Evolutionary conservation across 768 basidiomycete genomes (phyloP).

Genomic region (Rhodotorula diobovata): DNA sequence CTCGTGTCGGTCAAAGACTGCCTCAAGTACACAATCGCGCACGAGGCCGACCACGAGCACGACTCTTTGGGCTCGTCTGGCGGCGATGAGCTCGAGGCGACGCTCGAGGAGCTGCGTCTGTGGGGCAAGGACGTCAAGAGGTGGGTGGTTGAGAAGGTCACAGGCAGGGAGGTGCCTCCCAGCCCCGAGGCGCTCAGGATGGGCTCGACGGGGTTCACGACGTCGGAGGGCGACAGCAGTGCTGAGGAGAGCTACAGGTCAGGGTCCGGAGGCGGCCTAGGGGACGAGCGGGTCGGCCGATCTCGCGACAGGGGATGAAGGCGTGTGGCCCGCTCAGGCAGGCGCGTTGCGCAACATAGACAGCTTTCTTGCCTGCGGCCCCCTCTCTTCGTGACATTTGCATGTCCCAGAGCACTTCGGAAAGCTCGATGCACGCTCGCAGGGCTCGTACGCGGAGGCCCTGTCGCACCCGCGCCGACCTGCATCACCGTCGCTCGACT

Average conservation of each 20-base stretch:
- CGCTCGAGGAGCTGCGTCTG: constrained; percentile 38
- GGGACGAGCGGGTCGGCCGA: no score
- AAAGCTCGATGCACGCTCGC: no score
- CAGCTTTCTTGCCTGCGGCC: neutral
- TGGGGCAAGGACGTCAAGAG: constrained; percentile 36
- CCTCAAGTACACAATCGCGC: constrained; percentile 66
- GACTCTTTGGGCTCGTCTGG: neutral
- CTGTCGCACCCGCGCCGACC: no score
- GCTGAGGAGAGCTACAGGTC: neutral
- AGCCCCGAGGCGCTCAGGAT: neutral
- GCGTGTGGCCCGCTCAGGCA: neutral
- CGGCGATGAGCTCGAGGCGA: constrained; percentile 41
- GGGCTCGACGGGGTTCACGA: neutral
- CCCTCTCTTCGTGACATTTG: no score
- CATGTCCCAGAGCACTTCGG: no score
- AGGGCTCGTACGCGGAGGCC: no score
- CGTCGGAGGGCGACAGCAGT: neutral
- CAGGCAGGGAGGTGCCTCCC: constrained; percentile 1
- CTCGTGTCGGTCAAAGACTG: constrained; percentile 96
- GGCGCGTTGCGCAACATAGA: neutral
- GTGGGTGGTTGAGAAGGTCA: constrained; percentile 19
- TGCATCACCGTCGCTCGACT: no score
- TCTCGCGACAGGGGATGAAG: neutral
- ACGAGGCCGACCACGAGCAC: constrained; percentile 41
- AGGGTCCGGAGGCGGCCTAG: no score